These are phyloP conservation scores for Fraxinus paxiana DNA, from an alignment of 305 asterid species.

Conservation along the genomic window DNA sequence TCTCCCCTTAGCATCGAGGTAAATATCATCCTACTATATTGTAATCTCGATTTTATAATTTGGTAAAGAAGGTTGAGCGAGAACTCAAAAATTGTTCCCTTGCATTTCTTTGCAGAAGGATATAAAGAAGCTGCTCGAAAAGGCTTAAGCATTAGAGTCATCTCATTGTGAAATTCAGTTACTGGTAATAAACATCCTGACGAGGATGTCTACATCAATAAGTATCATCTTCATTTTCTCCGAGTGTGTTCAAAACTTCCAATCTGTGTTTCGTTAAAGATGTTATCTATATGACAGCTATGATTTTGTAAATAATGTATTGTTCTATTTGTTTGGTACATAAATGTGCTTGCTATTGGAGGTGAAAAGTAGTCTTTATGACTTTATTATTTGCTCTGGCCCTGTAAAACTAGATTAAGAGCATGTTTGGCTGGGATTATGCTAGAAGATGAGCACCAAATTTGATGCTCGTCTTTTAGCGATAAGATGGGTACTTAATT, in stretches of 20 bases:
- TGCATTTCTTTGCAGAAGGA: slow-evolving; percentile 37
- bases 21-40: not conserved
- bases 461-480: not conserved
- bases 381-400: not conserved
- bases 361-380: not conserved
- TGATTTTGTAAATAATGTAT: not conserved
- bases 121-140: slow-evolving; percentile 43
- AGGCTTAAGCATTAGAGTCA: slow-evolving; percentile 16
- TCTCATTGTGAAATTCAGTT: not conserved
- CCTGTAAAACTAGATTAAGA: not conserved
- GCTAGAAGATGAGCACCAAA: not conserved
- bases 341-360: not conserved
- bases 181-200: not conserved
- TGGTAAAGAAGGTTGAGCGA: not conserved
- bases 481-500: not conserved
- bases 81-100: not conserved
- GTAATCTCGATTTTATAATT: not conserved
- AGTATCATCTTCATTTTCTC: not conserved
- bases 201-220: not conserved
- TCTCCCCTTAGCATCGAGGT: slow-evolving; percentile 93
- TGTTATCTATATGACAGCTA: not conserved
- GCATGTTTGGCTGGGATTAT: not conserved
- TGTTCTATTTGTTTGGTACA: not conserved
- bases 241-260: not conserved
- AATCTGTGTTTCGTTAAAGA: not conserved